These are phyloP conservation scores for Ustilago bromivora DNA, from an alignment of 1,284 basidiomycete genomes.

Conservation along the genomic window DNA sequence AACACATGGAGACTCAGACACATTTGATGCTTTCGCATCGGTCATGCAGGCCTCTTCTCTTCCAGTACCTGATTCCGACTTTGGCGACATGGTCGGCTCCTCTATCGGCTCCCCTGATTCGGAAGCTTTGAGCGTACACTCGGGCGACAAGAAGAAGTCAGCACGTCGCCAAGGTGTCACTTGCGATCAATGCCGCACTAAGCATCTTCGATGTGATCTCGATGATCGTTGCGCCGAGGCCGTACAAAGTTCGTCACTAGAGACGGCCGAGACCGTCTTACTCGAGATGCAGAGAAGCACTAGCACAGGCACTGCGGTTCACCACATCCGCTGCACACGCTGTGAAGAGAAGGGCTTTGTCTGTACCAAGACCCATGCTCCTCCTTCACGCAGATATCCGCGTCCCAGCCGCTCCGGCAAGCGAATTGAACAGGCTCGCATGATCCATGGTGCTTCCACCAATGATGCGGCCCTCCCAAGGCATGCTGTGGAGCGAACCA, in stretches of 20 bases:
- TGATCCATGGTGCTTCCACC: constrained; percentile 57
- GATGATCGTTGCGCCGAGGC: constrained; percentile 45
- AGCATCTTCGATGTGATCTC: constrained; percentile 64
- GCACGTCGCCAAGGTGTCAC: constrained; percentile 53
- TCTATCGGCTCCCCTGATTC: constrained; percentile 22
- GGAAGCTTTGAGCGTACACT: constrained; percentile 14
- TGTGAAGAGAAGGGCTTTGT: constrained; percentile 57
- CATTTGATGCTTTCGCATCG: constrained; percentile 13
- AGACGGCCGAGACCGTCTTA: constrained; percentile 17
- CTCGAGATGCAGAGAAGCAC: constrained; percentile 39
- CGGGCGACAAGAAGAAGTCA: constrained; percentile 45
- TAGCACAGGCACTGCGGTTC: constrained; percentile 35
- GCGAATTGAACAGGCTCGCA: constrained; percentile 66
- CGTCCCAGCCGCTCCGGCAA: constrained; percentile 66
- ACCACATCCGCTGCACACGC: constrained; percentile 55
- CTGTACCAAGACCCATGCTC: constrained; percentile 60
- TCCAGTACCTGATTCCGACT: constrained; percentile 12
- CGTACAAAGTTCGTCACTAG: constrained; percentile 25
- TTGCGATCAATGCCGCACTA: constrained; percentile 63
- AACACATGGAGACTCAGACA: constrained; percentile 3
- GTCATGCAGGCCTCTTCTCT: constrained; percentile 18
- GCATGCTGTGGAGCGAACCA: constrained; percentile 30
- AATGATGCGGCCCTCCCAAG: constrained; percentile 8
- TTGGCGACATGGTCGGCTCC: constrained; percentile 5
- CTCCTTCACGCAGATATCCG: constrained; percentile 59